Evolutionary conservation across 352 stramenopile species (phyloP).

Genomic region (Pythium periplocum): DNA sequence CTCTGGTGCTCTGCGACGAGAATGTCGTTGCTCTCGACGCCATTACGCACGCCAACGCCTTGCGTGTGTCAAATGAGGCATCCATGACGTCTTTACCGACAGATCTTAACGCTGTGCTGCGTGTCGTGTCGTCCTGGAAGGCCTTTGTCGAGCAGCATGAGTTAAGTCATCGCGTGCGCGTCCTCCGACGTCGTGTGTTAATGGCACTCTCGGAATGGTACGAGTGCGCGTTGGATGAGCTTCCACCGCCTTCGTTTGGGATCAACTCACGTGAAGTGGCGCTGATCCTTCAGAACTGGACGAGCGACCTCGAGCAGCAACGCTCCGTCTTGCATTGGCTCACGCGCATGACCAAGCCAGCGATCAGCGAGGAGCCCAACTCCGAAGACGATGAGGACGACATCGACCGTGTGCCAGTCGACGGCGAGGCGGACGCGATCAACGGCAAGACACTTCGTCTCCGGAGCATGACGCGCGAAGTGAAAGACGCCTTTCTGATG

Average conservation of each 20-base stretch:
- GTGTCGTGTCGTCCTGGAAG: conserved; percentile 7
- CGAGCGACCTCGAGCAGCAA: conserved; percentile 28
- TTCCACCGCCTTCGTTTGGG: conserved; percentile 37
- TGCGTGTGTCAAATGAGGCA: neutral
- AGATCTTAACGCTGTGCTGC: conserved; percentile 1
- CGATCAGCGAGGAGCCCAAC: conserved; percentile 2
- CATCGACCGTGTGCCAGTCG: conserved; percentile 10
- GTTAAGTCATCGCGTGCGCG: conserved; percentile 10
- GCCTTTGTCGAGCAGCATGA: conserved; percentile 5
- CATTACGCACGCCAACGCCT: conserved; percentile 7
- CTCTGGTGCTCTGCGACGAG: conserved; percentile 28
- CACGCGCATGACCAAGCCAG: conserved; percentile 29
- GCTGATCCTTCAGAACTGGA: conserved; percentile 64
- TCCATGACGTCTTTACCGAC: conserved; percentile 3
- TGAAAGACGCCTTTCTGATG: conserved; percentile 71
- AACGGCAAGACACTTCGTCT: conserved; percentile 43
- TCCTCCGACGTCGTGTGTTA: conserved; percentile 29
- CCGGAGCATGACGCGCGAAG: conserved; percentile 51
- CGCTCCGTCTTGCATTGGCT: conserved; percentile 39
- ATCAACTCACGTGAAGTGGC: conserved; percentile 53
- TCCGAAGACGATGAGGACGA: conserved; percentile 4
- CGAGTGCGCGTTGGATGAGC: conserved; percentile 15
- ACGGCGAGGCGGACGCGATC: conserved; percentile 4
- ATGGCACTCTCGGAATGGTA: conserved; percentile 40
- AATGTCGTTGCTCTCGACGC: conserved; percentile 25